These are phyloP conservation scores for Arabidopsis hybrid DNA, from an alignment of 441 rosid species.

Conservation along the genomic window DNA sequence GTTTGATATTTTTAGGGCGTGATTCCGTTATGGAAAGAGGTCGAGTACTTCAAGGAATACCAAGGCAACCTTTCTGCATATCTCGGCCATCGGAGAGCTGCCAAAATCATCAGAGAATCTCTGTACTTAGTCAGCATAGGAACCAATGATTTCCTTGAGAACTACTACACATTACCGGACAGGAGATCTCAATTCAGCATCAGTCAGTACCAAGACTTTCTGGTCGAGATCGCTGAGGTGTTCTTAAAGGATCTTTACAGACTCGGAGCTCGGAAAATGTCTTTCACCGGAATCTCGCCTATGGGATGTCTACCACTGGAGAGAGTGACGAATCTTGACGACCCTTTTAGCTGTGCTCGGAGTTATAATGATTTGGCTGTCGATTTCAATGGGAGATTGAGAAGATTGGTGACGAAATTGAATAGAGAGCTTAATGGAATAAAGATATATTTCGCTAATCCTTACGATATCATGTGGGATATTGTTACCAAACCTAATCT, in stretches of 20 bases:
- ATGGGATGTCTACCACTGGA: conserved; percentile 71
- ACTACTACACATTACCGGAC: conserved; percentile 55
- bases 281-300: conserved; percentile 65
- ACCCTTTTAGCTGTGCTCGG: conserved; percentile 46
- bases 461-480: conserved; percentile 51
- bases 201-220: conserved; percentile 56
- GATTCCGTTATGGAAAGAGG: conserved; percentile 67
- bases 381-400: conserved; percentile 62
- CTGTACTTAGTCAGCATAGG: conserved; percentile 68
- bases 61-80: conserved; percentile 50
- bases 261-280: conserved; percentile 67
- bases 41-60: conserved; percentile 64
- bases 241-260: conserved; percentile 55
- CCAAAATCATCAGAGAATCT: conserved; percentile 52
- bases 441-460: conserved; percentile 55
- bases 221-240: conserved; percentile 54
- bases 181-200: conserved; percentile 52
- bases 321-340: conserved; percentile 49
- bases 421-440: conserved; percentile 57
- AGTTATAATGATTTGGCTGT: conserved; percentile 56
- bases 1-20: conserved; percentile 48
- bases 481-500: conserved; percentile 53
- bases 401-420: conserved; percentile 43
- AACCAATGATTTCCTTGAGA: conserved; percentile 74
- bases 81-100: conserved; percentile 58